Percentiles rank a stretch among this genome's conserved stretches.
Evolutionary conservation across 2,329 filamentous ascomycete genomes (phyloP).

Genomic region (Colletotrichum sp.): DNA sequence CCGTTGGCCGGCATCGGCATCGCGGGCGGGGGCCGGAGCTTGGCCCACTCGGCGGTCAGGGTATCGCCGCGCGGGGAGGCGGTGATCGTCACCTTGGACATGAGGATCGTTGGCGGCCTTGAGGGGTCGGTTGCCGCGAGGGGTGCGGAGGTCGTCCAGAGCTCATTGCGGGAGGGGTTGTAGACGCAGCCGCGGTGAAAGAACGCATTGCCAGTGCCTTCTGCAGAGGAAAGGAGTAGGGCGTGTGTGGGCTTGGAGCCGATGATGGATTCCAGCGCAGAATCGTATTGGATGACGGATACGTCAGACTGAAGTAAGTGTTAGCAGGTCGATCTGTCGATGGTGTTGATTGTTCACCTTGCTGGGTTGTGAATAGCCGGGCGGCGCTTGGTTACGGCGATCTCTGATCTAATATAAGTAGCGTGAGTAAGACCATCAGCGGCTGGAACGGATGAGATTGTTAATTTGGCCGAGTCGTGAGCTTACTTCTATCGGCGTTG

Average conservation of each 20-base stretch:
- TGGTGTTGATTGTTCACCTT: neutral
- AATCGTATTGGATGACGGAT: conserved; percentile 41
- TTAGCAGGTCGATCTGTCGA: neutral
- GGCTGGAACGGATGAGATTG: neutral
- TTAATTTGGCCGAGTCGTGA: neutral
- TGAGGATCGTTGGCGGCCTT: conserved; percentile 46
- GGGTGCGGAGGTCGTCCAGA: conserved; percentile 51
- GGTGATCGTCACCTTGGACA: conserved; percentile 45
- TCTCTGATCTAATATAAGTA: conserved; percentile 5
- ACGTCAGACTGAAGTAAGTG: conserved; percentile 20
- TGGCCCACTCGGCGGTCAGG: conserved; percentile 40
- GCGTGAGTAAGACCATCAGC: neutral
- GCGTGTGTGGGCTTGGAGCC: conserved; percentile 39
- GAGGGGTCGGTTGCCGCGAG: conserved; percentile 41
- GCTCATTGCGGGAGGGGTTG: conserved; percentile 41
- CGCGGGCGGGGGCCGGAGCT: conserved; percentile 43
- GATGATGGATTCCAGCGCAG: conserved; percentile 37
- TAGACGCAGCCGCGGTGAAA: conserved; percentile 52
- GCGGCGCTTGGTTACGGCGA: neutral
- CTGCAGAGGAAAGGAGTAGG: conserved; percentile 45
- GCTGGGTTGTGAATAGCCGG: neutral
- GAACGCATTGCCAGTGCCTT: conserved; percentile 46
- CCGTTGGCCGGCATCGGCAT: conserved; percentile 51
- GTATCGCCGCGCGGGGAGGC: conserved; percentile 31
- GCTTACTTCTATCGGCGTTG: conserved; percentile 7